These are phyloP conservation scores for Solanum hybrid DNA, from an alignment of 305 asterid genomes.

Conservation along the genomic window DNA sequence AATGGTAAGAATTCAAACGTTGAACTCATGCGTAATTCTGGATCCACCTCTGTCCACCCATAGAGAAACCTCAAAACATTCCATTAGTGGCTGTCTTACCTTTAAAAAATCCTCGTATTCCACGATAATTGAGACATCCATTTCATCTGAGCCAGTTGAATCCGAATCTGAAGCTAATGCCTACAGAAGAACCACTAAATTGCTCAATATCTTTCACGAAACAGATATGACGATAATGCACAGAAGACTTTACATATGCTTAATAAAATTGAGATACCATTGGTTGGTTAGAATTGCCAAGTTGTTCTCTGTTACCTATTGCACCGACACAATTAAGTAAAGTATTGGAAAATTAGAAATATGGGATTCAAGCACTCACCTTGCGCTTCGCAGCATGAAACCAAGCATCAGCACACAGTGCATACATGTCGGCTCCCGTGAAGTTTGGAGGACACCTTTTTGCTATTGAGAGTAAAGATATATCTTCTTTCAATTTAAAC, in stretches of 20 bases:
- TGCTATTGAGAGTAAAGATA: constrained; percentile 66
- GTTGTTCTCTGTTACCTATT: not conserved
- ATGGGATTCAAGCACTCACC: constrained; percentile 24
- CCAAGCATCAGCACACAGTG: constrained; percentile 98
- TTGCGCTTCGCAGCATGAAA: constrained; percentile 85
- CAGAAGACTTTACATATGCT: not conserved
- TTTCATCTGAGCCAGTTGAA: constrained; percentile 30
- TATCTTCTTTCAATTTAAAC: constrained; percentile 67
- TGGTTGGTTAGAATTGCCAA: not conserved
- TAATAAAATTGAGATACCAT: not conserved
- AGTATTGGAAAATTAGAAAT: not conserved
- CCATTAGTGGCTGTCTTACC: constrained; percentile 27
- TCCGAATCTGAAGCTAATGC: constrained; percentile 39
- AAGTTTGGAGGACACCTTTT: constrained; percentile 83
- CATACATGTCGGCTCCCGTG: constrained; percentile 98
- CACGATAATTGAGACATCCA: constrained; percentile 44
- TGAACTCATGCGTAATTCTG: not conserved
- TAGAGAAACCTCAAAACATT: not conserved
- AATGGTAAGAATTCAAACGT: not conserved
- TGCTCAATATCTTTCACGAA: not conserved
- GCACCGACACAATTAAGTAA: not conserved
- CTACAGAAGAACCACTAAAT: constrained; percentile 23
- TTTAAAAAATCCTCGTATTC: constrained; percentile 73
- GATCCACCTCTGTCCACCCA: not conserved
- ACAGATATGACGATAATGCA: not conserved